Conservation (phyloP, 495 filamentous ascomycete genomes). For the Lentithecium fluviatile region DNA sequence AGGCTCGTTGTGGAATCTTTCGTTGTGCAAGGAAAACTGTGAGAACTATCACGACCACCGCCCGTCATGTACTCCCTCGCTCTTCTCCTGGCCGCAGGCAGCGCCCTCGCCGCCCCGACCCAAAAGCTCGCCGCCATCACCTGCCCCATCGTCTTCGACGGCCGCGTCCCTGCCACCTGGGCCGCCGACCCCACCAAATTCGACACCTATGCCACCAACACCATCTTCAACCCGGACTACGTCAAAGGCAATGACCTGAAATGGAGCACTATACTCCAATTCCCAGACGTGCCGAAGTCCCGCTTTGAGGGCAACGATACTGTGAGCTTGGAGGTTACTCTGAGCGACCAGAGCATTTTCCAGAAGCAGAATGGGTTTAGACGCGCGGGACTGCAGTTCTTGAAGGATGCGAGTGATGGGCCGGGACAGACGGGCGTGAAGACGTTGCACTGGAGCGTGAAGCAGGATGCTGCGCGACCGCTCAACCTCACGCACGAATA, state of each 20-base stretch:
- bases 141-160: constrained; percentile 36
- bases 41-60: not conserved
- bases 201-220: constrained; percentile 31
- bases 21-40: constrained; percentile 6
- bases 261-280: constrained; percentile 28
- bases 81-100: constrained; percentile 9
- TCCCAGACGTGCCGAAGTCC: constrained; percentile 20
- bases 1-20: not conserved
- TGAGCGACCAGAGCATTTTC: constrained; percentile 35
- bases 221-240: constrained; percentile 37
- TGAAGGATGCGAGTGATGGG: constrained; percentile 24
- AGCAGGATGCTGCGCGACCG: constrained; percentile 29
- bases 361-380: constrained; percentile 34
- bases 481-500: constrained; percentile 37
- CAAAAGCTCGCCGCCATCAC: constrained; percentile 9
- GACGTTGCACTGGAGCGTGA: constrained; percentile 35
- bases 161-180: constrained; percentile 17
- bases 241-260: constrained; percentile 29
- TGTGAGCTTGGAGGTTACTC: constrained; percentile 26
- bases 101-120: constrained; percentile 15
- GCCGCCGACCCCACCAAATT: constrained; percentile 22
- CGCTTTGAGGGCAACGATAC: constrained; percentile 26
- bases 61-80: constrained; percentile 22
- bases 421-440: constrained; percentile 24
- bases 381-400: constrained; percentile 34